These are phyloP conservation scores for Rhododendron ovatum DNA, from an alignment of 148 eudicot species.

Conservation along the genomic window DNA sequence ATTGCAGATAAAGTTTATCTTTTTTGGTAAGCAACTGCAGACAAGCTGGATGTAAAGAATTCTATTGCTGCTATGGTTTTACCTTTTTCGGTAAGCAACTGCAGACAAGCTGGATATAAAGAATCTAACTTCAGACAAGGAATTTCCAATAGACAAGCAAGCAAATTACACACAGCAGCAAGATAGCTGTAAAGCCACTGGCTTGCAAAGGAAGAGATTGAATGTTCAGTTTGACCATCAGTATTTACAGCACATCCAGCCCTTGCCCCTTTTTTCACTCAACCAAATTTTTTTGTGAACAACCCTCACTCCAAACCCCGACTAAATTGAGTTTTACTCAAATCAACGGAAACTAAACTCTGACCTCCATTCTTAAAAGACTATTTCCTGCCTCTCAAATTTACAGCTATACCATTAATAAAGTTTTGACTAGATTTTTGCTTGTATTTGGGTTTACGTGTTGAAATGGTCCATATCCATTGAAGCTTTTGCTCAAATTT, in stretches of 20 bases:
- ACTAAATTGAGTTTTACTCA: neutral
- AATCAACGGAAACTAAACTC: neutral
- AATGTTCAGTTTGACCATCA: neutral
- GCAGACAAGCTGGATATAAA: constrained; percentile 43
- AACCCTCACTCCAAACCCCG: neutral
- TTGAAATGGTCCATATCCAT: neutral
- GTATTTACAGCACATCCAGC: neutral
- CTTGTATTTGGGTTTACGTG: neutral
- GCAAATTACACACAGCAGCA: constrained; percentile 61
- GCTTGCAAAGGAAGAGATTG: neutral
- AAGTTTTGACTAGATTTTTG: neutral
- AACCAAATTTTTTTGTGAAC: neutral
- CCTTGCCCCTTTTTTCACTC: neutral
- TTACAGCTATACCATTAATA: neutral
- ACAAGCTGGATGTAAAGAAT: constrained; percentile 44
- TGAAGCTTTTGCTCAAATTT: neutral
- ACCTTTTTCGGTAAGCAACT: neutral
- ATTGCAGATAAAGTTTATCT: constrained; percentile 44
- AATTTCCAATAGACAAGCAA: neutral
- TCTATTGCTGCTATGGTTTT: neutral
- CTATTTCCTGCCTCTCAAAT: neutral
- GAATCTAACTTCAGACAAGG: neutral
- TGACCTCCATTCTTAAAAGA: neutral
- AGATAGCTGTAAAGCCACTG: constrained; percentile 13
- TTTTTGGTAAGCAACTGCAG: neutral